Conservation (phyloP, 441 rosid species). For the Breynia disticha region DNA sequence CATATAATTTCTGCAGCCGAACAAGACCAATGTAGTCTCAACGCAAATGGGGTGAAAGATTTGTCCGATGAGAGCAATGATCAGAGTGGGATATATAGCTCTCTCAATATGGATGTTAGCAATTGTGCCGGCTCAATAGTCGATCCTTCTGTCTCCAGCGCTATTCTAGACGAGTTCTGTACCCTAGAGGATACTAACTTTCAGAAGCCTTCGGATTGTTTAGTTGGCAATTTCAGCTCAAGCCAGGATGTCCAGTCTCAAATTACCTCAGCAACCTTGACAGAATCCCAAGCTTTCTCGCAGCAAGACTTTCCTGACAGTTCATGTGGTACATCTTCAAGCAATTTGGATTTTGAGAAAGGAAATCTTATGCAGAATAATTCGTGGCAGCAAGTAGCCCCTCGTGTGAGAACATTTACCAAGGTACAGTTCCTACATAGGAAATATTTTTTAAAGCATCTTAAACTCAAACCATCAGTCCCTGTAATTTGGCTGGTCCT, state of each 20-base stretch:
- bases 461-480: too few relatives aligned
- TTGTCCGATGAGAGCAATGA: slow-evolving; percentile 55
- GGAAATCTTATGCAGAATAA: slow-evolving; percentile 54
- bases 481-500: too few relatives aligned
- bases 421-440: slow-evolving; percentile 50
- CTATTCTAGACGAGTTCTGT: slow-evolving; percentile 70
- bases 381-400: slow-evolving; percentile 77
- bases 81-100: slow-evolving; percentile 51
- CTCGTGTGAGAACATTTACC: slow-evolving; percentile 77
- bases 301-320: slow-evolving; percentile 70
- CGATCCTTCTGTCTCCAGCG: slow-evolving; percentile 67
- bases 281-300: slow-evolving; percentile 70
- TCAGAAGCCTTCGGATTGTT: slow-evolving; percentile 60
- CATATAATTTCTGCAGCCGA: slow-evolving; percentile 50
- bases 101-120: slow-evolving; percentile 50
- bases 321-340: slow-evolving; percentile 90
- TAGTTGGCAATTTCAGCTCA: slow-evolving; percentile 54
- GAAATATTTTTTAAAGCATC: neutral
- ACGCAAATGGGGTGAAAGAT: slow-evolving; percentile 34
- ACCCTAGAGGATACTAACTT: slow-evolving; percentile 60
- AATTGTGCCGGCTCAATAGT: slow-evolving; percentile 50
- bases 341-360: slow-evolving; percentile 80
- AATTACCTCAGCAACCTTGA: slow-evolving; percentile 80
- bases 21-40: slow-evolving; percentile 38
- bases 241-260: slow-evolving; percentile 96